These are phyloP conservation scores for Tuber microsphaerosporum DNA, from an alignment of 495 filamentous ascomycete genomes.

Conservation along the genomic window DNA sequence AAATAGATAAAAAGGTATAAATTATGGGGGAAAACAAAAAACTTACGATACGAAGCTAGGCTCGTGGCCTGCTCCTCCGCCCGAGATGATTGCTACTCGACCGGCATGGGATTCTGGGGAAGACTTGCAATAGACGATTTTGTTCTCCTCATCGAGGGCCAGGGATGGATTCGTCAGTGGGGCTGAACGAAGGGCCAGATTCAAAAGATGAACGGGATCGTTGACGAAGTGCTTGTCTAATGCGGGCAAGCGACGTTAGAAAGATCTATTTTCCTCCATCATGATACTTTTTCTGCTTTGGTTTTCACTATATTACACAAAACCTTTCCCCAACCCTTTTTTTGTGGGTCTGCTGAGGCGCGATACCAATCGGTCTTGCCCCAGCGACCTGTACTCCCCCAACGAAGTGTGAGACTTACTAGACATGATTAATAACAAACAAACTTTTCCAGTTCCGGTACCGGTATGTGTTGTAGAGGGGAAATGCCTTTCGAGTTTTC, in stretches of 20 bases:
- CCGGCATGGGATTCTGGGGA: conserved; percentile 11
- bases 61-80: conserved; percentile 89
- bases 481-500: not conserved
- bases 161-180: conserved; percentile 81
- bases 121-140: conserved; percentile 47
- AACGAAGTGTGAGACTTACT: conserved; percentile 11
- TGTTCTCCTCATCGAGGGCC: conserved; percentile 70
- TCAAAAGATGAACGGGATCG: conserved; percentile 72
- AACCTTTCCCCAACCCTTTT: not conserved
- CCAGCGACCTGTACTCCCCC: not conserved
- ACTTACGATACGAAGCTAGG: conserved; percentile 74
- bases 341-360: not conserved
- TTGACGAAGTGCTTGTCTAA: conserved; percentile 84
- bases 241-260: not conserved
- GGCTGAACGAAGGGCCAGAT: conserved; percentile 65
- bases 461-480: not conserved
- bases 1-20: not conserved
- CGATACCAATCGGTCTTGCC: not conserved
- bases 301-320: conserved; percentile 3
- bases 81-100: conserved; percentile 76
- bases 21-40: not conserved
- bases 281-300: not conserved
- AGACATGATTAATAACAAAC: conserved; percentile 19
- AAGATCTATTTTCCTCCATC: not conserved
- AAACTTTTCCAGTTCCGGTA: not conserved